Base-by-base conservation (phyloP, 1,284 basidiomycete genomes). In the Ganoderma lucidum region DNA sequence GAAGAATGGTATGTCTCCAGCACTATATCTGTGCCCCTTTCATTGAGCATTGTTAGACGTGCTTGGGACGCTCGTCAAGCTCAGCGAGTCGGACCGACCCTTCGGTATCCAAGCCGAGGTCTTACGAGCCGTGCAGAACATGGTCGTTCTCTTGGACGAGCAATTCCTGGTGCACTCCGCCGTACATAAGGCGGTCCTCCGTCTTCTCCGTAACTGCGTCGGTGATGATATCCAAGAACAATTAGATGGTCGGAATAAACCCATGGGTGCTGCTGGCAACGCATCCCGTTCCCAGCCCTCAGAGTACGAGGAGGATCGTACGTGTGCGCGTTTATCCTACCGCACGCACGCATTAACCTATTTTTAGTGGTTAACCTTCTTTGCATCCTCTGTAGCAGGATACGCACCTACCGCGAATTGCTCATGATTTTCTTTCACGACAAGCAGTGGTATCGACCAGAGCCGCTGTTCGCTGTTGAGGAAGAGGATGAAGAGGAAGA, bases 341-440 rank as follows among this genome's bases (percentile, higher is more conserved):
- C 19, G 61, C 58, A 45, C 37, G 63, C 55, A 64, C 42, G 58
- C 17, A 59, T 53, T 76, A 53, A 79, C 39, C 15, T 12, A 53
- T 6, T 30, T 14, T 41, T 68, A 93, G 93, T 97, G 80, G 95
- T 97, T 74, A 95, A 97, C 78, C 83, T 97, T 41, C 87, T 97
- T 63, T 97, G 96, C 81, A 95, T 95, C 73, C 81, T 98, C 41
- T 96, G 95, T 85, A 96, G 94, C 75, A 89, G 95, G 58, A 96
- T 97, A 78, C 88, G 93, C 66, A 94, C 94, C 59, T 94, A 95
- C 79, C 91, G 95, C 5, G 95, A 97, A 75, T 84, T 98, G 1
- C 88, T 98, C 51, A 93, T 97, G 87, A 97, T 98, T 72, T 98
- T 98, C 83, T 96, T 98, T 79, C 95, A 97, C 77, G 96, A 97